Evolutionary conservation across 768 basidiomycete genomes (phyloP).

Genomic region (Lyophyllum shimeji): DNA sequence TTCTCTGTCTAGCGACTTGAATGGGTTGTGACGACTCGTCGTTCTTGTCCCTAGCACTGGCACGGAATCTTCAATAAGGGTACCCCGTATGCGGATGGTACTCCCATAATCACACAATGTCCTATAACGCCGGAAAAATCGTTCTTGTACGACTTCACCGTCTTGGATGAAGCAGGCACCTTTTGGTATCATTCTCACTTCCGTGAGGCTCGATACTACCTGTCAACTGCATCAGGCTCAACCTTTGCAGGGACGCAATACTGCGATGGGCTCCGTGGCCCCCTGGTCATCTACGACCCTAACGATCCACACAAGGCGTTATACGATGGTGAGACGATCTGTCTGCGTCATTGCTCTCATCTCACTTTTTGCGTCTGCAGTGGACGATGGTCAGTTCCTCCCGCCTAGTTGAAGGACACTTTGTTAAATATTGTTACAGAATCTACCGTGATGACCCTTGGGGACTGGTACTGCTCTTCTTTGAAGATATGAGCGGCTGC

Average conservation of each 20-base stretch:
- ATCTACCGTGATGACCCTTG: conserved; percentile 41
- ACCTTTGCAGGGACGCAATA: conserved; percentile 30
- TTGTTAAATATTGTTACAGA: conserved; percentile 19
- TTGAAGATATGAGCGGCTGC: no score
- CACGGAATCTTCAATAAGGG: conserved; percentile 32
- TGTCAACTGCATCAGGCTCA: conserved; percentile 32
- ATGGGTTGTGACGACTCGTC: neutral
- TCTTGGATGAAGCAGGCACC: conserved; percentile 30
- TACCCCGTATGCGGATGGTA: conserved; percentile 32
- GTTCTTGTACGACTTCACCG: conserved; percentile 34
- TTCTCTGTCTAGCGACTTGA: neutral
- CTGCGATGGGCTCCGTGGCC: conserved; percentile 42
- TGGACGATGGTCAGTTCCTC: conserved; percentile 24
- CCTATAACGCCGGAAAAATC: conserved; percentile 31
- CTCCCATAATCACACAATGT: conserved; percentile 31
- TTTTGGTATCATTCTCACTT: conserved; percentile 19
- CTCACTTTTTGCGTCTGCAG: no score
- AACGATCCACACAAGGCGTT: conserved; percentile 26
- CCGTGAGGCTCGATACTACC: conserved; percentile 2
- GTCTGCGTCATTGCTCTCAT: no score
- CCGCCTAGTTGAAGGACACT: conserved; percentile 24
- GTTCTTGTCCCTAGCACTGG: conserved; percentile 24
- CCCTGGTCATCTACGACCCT: conserved; percentile 36
- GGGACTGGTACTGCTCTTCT: conserved; percentile 31
- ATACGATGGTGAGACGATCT: conserved; percentile 19